Evolutionary conservation across 2,329 filamentous ascomycete species (phyloP), one percentile per base, ranked within the genome.

Genomic region (Monilinia fructigena): DNA sequence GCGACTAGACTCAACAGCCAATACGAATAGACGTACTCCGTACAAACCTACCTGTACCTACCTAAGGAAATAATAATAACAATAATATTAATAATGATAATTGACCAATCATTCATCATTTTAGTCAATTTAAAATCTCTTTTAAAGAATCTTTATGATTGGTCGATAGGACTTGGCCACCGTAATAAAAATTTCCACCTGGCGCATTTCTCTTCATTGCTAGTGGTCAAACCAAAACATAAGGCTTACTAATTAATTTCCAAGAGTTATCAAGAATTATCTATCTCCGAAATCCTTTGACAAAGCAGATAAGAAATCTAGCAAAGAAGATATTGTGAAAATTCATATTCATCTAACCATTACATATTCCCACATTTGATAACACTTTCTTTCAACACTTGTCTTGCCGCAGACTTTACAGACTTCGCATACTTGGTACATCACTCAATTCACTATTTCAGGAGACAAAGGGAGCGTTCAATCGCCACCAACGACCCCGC

Each of bases 161-260:
- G 28, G n/a, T 45, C 20, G 16, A 23, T 35, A 26, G 28, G 31
- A 14, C 31, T 4, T 20, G 45, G 28, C 14, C 20, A 16, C 3
- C 55, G 16, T 4, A 35, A 4, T 35, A 35, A 18, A 58, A 45
- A 47, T 3, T 31, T 59, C 55, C 40, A 45, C 7, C 31, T 35
- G 31, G 31, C 31, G 31, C 2, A 40, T 59, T 48, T 35, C 18
- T 5, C 42, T 48, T 42, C 6, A 48, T 48, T 59, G 0, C 20
- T 11, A 48, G 20, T 60, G 58, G 58, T 10, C 26, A 12, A 2
- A 8, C 23, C 23, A 23, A 23, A 23, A 23, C 23, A 35, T 8
- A 31, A 11, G n/a, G 58, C 58, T 60, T 60, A 60, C 48, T 60
- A 50, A 60, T 60, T 26, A 12, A 50, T 50, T 26, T 75, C 60